These are phyloP conservation scores for Penicillium oxalicum DNA, from an alignment of 2,329 filamentous ascomycete species.

Conservation along the genomic window DNA sequence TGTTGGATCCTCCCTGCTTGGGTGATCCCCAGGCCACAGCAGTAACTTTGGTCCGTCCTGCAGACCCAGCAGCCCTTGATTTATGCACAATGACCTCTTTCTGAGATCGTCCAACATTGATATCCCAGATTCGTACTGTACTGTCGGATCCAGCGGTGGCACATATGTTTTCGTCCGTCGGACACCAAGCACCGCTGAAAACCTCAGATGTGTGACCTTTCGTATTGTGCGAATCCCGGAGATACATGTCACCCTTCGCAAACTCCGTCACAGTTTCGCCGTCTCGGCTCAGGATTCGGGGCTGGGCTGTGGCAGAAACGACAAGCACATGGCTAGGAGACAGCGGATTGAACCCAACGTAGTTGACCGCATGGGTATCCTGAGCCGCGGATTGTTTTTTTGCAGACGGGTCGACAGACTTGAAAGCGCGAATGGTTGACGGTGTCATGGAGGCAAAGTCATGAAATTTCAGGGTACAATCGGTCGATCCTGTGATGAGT, in stretches of 20 bases:
- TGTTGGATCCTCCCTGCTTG: slow-evolving; percentile 67
- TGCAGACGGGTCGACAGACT: slow-evolving; percentile 78
- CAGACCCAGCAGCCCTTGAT: slow-evolving; percentile 78
- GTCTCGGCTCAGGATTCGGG: slow-evolving; percentile 82
- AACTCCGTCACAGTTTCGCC: slow-evolving; percentile 82
- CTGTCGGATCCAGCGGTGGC: slow-evolving; percentile 92
- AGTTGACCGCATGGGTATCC: slow-evolving; percentile 84
- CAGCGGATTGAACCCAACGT: slow-evolving; percentile 77
- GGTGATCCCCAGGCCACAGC: slow-evolving; percentile 79
- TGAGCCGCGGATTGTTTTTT: slow-evolving; percentile 64
- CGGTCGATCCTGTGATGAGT: slow-evolving; percentile 82
- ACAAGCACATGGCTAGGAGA: slow-evolving; percentile 78
- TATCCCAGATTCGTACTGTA: slow-evolving; percentile 92
- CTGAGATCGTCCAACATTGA: slow-evolving; percentile 83
- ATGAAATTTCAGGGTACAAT: slow-evolving; percentile 87
- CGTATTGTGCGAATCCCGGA: slow-evolving; percentile 94
- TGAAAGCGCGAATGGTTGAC: slow-evolving; percentile 88
- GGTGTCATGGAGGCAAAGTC: slow-evolving; percentile 95
- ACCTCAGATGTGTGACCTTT: slow-evolving; percentile 94
- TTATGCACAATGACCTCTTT: slow-evolving; percentile 96
- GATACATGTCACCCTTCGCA: slow-evolving; percentile 96
- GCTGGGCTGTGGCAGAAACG: slow-evolving; percentile 81
- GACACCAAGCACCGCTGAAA: slow-evolving; percentile 85
- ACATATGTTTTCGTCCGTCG: slow-evolving; percentile 74
- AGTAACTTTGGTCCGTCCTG: slow-evolving; percentile 89